Conservation (phyloP, 805 yeast genomes). For the Candida nanaspora region DNA sequence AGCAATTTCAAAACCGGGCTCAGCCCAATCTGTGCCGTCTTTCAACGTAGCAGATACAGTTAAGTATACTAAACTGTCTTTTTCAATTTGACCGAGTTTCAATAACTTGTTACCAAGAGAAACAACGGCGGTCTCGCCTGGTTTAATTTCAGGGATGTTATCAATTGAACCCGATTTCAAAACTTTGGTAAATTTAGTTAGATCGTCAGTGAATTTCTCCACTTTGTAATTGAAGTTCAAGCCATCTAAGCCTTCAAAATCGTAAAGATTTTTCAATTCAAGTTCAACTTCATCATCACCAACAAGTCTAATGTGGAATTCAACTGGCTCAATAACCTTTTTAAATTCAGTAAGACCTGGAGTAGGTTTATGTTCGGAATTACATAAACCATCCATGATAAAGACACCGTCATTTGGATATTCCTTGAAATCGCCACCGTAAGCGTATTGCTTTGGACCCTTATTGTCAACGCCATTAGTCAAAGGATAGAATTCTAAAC, state of each 20-base stretch:
- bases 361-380: slow-evolving; percentile 26
- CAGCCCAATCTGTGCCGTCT: not conserved
- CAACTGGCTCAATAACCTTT: slow-evolving; percentile 27
- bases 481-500: slow-evolving; percentile 13
- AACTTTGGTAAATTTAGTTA: not conserved
- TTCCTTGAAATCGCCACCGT: slow-evolving; percentile 33
- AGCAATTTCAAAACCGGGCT: slow-evolving; percentile 17
- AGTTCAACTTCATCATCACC: slow-evolving; percentile 1
- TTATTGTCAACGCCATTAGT: slow-evolving; percentile 2
- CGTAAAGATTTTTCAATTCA: slow-evolving; percentile 13
- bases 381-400: slow-evolving; percentile 28
- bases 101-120: not conserved
- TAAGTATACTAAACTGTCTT: too few relatives aligned
- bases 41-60: slow-evolving; percentile 8
- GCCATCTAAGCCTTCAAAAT: slow-evolving; percentile 13
- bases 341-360: slow-evolving; percentile 27
- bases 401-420: slow-evolving; percentile 28
- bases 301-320: not conserved
- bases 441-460: slow-evolving; percentile 13
- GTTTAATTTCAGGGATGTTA: not conserved
- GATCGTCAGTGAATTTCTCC: not conserved
- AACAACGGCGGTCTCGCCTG: not conserved
- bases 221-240: slow-evolving; percentile 3
- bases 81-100: too few relatives aligned
- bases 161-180: not conserved